Evolutionary conservation across 768 basidiomycete species (phyloP).

Genomic region (Trametes punicea): DNA sequence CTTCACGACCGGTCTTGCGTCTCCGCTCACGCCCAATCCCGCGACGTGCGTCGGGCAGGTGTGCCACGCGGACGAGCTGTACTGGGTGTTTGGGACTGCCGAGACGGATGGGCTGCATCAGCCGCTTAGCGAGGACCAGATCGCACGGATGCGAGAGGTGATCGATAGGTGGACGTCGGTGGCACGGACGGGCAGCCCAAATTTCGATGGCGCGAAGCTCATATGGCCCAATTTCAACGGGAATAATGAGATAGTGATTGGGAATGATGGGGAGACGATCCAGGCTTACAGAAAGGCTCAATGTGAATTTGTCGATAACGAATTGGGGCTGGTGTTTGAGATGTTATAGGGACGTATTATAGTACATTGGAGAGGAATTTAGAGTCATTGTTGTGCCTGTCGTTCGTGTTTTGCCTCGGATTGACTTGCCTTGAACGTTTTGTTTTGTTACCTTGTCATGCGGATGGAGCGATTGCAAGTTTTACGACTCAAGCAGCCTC

Average conservation of each 20-base stretch:
- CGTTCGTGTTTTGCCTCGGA: too few species aligned
- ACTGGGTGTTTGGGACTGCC: conserved; percentile 15
- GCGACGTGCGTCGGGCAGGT: conserved; percentile 11
- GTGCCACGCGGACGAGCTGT: conserved; percentile 14
- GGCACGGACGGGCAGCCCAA: conserved; percentile 11
- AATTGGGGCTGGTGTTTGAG: conserved; percentile 7
- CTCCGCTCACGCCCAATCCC: conserved; percentile 15
- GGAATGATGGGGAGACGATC: not conserved
- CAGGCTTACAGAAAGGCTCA: conserved; percentile 9
- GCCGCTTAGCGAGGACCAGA: conserved; percentile 6
- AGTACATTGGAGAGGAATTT: not conserved
- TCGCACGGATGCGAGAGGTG: conserved; percentile 8
- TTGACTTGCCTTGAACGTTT: too few species aligned
- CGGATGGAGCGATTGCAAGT: too few species aligned
- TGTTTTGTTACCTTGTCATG: too few species aligned
- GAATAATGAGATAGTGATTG: conserved; percentile 12
- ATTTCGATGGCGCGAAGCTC: conserved; percentile 7
- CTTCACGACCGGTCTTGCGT: conserved; percentile 6
- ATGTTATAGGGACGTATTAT: not conserved
- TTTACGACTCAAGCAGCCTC: too few species aligned
- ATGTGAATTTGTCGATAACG: conserved; percentile 7
- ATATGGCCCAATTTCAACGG: conserved; percentile 10
- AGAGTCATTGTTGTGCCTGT: not conserved
- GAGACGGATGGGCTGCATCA: conserved; percentile 15
- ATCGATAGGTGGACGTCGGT: conserved; percentile 16